Conservation (phyloP, 2,329 filamentous ascomycete genomes). For the Colletotrichum cuscutae region DNA sequence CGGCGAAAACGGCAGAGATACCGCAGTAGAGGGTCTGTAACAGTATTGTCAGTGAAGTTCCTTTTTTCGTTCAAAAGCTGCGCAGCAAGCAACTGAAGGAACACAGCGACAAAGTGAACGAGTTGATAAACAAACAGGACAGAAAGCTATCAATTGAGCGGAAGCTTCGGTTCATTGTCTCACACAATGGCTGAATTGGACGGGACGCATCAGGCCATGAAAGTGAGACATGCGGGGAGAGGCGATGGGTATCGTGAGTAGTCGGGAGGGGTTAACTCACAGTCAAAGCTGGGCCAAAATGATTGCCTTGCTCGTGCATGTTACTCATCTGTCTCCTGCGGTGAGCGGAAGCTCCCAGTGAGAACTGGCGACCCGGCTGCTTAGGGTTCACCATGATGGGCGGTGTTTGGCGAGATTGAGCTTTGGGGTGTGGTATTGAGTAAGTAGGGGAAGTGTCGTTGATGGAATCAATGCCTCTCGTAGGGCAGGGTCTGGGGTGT, state of each 20-base stretch:
- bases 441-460: background rate
- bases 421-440: background rate
- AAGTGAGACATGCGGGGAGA: background rate
- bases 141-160: background rate
- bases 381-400: constrained; percentile 17
- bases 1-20: constrained; percentile 65
- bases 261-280: constrained; percentile 44
- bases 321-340: constrained; percentile 59
- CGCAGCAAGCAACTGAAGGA: background rate
- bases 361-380: constrained; percentile 50
- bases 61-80: too few relatives aligned
- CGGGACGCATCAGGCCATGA: background rate
- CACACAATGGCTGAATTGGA: background rate
- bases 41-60: background rate
- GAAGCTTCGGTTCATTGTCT: background rate
- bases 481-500: background rate
- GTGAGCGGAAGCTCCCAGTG: constrained; percentile 55
- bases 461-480: background rate
- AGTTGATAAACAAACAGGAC: background rate
- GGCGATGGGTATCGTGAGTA: background rate
- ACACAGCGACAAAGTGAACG: background rate
- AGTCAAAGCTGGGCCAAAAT: constrained; percentile 57
- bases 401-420: too few relatives aligned
- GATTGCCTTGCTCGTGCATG: constrained; percentile 53
- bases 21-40: constrained; percentile 69